Base-by-base conservation (phyloP, 2,329 filamentous ascomycete species). In the Arthroderma sp. region DNA sequence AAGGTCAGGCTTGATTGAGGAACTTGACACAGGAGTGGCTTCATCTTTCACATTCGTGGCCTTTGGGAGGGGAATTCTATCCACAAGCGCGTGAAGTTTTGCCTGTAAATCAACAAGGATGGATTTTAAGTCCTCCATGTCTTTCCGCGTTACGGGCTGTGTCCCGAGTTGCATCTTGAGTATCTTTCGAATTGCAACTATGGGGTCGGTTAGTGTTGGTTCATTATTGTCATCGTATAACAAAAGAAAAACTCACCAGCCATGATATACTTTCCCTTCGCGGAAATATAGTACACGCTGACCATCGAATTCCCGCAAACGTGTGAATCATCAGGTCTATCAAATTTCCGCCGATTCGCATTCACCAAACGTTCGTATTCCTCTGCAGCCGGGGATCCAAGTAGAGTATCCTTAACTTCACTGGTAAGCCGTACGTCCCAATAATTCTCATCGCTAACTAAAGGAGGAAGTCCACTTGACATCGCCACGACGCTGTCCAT, bases 401-500 rank as follows among this genome's bases (percentile, higher is more conserved):
- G 46, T 6, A 65, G 54, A 1, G 64, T 66, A 44, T 72, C 69
- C 48, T 70, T 68, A 4, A 72, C 57, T 53, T 71, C 68, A 38
- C 64, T 70, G 3, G 65, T 63, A 44, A 66, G 61, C 6, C 63
- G 58, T 1, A 71, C 68, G 51, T 73, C 68, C 61, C 66, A 71
- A 34, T 67, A 70, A 40, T 64, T 64, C 43, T 71, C 68, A 33
- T 69, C 67, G 32, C 62, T 63, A 9, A 71, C 64, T 27, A 70
- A 53, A 6, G 68, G 68, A 5, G 68, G 68, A 8, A 71, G 55
- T 2, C 69, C 69, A 40, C 67, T 69, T 3, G 68, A 68, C 58
- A 71, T 68, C 2, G 68, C 65, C n/a, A 71, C 64, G 7, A 69
- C 61, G n/a, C 66, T 58, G 49, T 70, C 66, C 57, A 69, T 68